A percentile compares a stretch with the other conserved stretches of the same genome.
Evolutionary conservation across 495 filamentous ascomycete species (phyloP).

Genomic region (Pyronema domesticum): DNA sequence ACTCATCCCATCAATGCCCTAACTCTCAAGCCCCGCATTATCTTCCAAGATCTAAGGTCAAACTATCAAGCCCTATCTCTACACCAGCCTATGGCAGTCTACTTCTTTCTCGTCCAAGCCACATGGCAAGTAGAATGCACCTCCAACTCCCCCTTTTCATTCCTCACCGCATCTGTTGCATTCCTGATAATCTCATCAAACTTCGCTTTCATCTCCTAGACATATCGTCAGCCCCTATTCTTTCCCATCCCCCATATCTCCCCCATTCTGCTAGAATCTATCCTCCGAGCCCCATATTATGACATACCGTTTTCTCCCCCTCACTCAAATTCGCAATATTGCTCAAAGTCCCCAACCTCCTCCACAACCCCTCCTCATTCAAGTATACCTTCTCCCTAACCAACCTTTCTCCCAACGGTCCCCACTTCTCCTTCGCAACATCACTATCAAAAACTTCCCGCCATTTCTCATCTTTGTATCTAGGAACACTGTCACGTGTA

Average conservation of each 20-base stretch:
- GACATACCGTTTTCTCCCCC: slow-evolving; percentile 32
- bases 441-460: background rate
- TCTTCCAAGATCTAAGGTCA: too few species aligned
- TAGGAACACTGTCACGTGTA: slow-evolving; percentile 29
- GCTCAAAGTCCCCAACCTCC: slow-evolving; percentile 38
- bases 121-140: slow-evolving; percentile 37
- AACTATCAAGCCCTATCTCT: too few species aligned
- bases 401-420: slow-evolving; percentile 9
- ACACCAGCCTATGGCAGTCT: too few species aligned
- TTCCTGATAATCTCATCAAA: slow-evolving; percentile 30
- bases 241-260: background rate
- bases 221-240: background rate
- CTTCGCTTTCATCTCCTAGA: slow-evolving; percentile 24
- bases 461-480: background rate
- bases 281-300: background rate
- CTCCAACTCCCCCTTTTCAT: slow-evolving; percentile 37
- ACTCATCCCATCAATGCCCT: too few species aligned
- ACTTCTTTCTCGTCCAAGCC: slow-evolving; percentile 30
- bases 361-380: slow-evolving; percentile 36
- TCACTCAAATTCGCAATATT: slow-evolving; percentile 39
- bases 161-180: slow-evolving; percentile 29
- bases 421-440: background rate
- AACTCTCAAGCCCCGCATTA: too few species aligned
- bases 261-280: too few species aligned
- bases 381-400: slow-evolving; percentile 32